These are phyloP conservation scores for Ogataea haglerorum DNA, from an alignment of 805 yeast species.

Conservation along the genomic window DNA sequence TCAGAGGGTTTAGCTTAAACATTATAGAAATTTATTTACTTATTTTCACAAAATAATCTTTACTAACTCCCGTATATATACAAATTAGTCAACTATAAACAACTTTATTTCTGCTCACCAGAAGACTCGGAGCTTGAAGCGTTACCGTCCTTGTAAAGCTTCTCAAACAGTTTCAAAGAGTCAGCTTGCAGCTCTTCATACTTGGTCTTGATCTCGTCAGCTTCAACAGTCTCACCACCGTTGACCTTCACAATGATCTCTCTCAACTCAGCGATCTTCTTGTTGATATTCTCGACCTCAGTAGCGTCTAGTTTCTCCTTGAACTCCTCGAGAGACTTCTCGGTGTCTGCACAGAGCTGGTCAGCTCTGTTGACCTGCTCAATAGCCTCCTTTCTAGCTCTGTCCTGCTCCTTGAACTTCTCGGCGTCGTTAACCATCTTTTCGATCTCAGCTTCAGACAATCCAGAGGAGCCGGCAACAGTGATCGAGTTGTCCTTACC, in stretches of 20 bases:
- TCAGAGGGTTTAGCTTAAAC: constrained; percentile 50
- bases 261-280: constrained; percentile 56
- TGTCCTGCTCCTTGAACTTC: constrained; percentile 57
- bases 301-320: constrained; percentile 54
- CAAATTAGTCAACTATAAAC: constrained; percentile 12
- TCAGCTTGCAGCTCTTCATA: constrained; percentile 73
- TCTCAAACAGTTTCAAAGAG: constrained; percentile 73
- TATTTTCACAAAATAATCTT: not conserved
- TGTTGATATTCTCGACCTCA: constrained; percentile 48
- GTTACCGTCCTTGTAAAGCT: constrained; percentile 46
- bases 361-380: constrained; percentile 79
- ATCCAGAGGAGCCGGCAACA: constrained; percentile 66
- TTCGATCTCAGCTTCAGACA: constrained; percentile 65
- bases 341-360: constrained; percentile 81
- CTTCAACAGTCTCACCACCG: constrained; percentile 48
- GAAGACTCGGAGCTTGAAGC: constrained; percentile 11
- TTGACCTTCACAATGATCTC: constrained; percentile 60
- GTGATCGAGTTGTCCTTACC: constrained; percentile 74
- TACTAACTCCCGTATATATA: constrained; percentile 8
- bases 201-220: constrained; percentile 61
- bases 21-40: constrained; percentile 1
- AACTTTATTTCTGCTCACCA: constrained; percentile 17
- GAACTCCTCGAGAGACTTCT: constrained; percentile 76
- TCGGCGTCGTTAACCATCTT: constrained; percentile 65
- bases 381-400: constrained; percentile 53